phyloP scores from a whole-genome alignment of 2,329 filamentous ascomycete species.

The Orbilia ellipsospora region DNA sequence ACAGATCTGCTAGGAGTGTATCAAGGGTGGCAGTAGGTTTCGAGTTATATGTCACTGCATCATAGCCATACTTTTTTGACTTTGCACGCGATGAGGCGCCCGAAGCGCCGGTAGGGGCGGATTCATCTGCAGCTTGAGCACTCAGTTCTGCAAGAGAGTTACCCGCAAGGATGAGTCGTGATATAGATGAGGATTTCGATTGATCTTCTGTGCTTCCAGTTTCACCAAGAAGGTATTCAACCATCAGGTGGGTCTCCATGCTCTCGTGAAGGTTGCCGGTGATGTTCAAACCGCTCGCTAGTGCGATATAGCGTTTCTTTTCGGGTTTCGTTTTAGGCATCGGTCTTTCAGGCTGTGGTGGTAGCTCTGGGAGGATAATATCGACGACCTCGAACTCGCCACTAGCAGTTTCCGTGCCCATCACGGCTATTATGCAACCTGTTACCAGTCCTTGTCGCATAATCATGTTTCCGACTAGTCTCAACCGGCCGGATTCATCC shows the following conservation, averaged over 20 bases:
- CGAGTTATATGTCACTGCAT: conserved; percentile 86
- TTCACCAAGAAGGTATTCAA: conserved; percentile 75
- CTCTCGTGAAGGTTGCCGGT: conserved; percentile 80
- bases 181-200: conserved; percentile 73
- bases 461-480: conserved; percentile 78
- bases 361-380: conserved; percentile 85
- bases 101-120: background rate
- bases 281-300: conserved; percentile 88
- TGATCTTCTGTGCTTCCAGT: conserved; percentile 63
- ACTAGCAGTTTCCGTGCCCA: conserved; percentile 91
- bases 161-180: conserved; percentile 87
- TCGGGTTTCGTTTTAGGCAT: conserved; percentile 65
- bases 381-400: conserved; percentile 94
- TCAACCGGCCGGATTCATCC: conserved; percentile 90
- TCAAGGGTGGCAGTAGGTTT: conserved; percentile 86
- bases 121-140: conserved; percentile 28
- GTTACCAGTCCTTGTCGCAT: conserved; percentile 81
- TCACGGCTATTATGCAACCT: conserved; percentile 90
- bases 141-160: conserved; percentile 73
- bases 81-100: conserved; percentile 63
- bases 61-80: conserved; percentile 89
- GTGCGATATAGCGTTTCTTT: conserved; percentile 70
- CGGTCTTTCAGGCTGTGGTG: conserved; percentile 85
- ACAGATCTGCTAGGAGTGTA: conserved; percentile 79
- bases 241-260: conserved; percentile 78